Evolutionary conservation across 352 stramenopile species (phyloP), one percentile per base, ranked within the genome.

Genomic region (Phytopythium helicoides): DNA sequence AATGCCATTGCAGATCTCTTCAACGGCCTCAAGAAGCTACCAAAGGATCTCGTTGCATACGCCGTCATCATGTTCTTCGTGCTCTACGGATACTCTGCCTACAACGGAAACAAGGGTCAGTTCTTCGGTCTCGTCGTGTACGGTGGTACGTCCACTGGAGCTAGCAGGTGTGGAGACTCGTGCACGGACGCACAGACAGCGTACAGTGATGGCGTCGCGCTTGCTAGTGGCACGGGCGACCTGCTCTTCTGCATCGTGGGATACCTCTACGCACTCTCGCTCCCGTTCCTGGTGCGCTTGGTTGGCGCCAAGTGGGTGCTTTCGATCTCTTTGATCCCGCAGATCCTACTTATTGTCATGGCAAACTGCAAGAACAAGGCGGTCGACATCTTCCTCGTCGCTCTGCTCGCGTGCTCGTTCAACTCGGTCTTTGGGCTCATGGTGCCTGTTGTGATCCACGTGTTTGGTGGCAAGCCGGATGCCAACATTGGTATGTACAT

Each of bases 31-130:
- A 57, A 63, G 18, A 59, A 63, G 10, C 64, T 87, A 12, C 72
- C 73, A 2, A 37, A 35, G 11, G 56, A 64, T 26, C 58, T 86
- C 15, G 62, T 59, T 4, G 40, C 76, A 10, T 87, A 78, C 39
- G 60, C 56, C 12, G 44, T 66, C 38, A 64, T 87, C 40, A 70
- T 84, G 48, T 75, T 82, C 52, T 72, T 72, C 39, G 54, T 67
- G 18, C 41, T 69, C 45, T 87, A 87, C 42, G 71, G 76, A 11
- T 87, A 70, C 62, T 81, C 71, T 12, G 68, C 73, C 9, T 87
- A 87, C 66, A 85, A 81, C 48, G 71, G 71, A n/a, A 78, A 71
- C 57, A 87, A 87, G 52, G 73, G 76, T 0, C 71, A 85, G 60
- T 87, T 85, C 55, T 81, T 77, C 39, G 71, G 71, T 4, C 57